Evolutionary conservation across 1,139 yeast genomes (phyloP).

Genomic region (Suhomyces coccinellae): DNA sequence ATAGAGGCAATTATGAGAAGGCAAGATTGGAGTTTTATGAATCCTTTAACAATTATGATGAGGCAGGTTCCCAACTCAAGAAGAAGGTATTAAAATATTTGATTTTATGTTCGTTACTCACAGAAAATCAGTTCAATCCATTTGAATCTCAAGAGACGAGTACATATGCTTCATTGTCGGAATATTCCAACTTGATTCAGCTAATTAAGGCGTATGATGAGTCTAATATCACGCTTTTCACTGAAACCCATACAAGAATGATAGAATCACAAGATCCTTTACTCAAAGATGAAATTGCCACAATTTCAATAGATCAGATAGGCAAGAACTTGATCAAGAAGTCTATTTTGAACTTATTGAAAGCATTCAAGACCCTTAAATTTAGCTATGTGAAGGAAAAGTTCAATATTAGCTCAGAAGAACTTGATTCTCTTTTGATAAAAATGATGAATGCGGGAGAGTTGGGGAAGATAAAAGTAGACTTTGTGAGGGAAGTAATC

Average conservation of each 20-base stretch:
- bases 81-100: constrained; percentile 62
- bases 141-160: constrained; percentile 63
- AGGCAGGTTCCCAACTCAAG: constrained; percentile 63
- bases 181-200: constrained; percentile 31
- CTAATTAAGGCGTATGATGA: constrained; percentile 36
- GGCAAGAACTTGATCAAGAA: constrained; percentile 34
- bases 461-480: constrained; percentile 44
- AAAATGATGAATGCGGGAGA: constrained; percentile 48
- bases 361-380: constrained; percentile 30
- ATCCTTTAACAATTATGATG: constrained; percentile 75
- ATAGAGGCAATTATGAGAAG: constrained; percentile 56
- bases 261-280: constrained; percentile 23
- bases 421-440: constrained; percentile 38
- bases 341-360: constrained; percentile 29
- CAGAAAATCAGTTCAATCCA: constrained; percentile 67
- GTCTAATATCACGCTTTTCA: constrained; percentile 27
- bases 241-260: constrained; percentile 18
- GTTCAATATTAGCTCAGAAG: constrained; percentile 25
- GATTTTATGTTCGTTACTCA: constrained; percentile 61
- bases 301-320: constrained; percentile 28
- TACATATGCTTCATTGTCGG: constrained; percentile 40
- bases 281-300: constrained; percentile 33
- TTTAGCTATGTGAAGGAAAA: constrained; percentile 28
- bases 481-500: constrained; percentile 38
- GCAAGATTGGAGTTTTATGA: constrained; percentile 72